Conservation (phyloP, 805 yeast species). For the Suhomyces prunicola region DNA sequence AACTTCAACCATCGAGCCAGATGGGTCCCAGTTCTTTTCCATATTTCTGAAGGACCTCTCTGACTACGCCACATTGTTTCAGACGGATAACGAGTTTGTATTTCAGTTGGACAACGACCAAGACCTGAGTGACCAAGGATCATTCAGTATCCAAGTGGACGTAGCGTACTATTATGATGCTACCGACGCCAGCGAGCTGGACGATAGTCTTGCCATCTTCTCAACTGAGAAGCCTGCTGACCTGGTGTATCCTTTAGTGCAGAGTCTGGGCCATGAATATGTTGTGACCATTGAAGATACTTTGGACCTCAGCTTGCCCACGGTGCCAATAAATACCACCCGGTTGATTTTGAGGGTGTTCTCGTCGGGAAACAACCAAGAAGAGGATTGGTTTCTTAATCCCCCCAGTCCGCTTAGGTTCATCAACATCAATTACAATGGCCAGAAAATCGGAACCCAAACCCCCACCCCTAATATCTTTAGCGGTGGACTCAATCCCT, state of each 20-base stretch:
- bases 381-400: slow-evolving; percentile 81
- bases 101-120: slow-evolving; percentile 66
- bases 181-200: not conserved
- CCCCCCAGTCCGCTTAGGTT: slow-evolving; percentile 57
- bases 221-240: slow-evolving; percentile 36
- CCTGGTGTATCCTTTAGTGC: slow-evolving; percentile 36
- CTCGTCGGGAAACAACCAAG: slow-evolving; percentile 73
- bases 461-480: slow-evolving; percentile 74
- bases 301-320: slow-evolving; percentile 52
- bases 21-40: slow-evolving; percentile 41
- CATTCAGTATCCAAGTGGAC: slow-evolving; percentile 49
- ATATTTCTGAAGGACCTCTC: slow-evolving; percentile 62
- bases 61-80: slow-evolving; percentile 49
- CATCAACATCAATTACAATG: slow-evolving; percentile 60
- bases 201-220: slow-evolving; percentile 17
- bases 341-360: slow-evolving; percentile 56
- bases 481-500: slow-evolving; percentile 80
- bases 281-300: slow-evolving; percentile 36
- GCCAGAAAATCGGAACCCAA: slow-evolving; percentile 54
- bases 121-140: slow-evolving; percentile 54
- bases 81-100: slow-evolving; percentile 37
- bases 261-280: not conserved
- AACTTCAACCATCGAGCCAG: slow-evolving; percentile 71
- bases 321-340: slow-evolving; percentile 53
- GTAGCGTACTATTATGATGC: slow-evolving; percentile 46